phyloP scores from a whole-genome alignment of 495 filamentous ascomycete species.

The Tuber brumale region DNA sequence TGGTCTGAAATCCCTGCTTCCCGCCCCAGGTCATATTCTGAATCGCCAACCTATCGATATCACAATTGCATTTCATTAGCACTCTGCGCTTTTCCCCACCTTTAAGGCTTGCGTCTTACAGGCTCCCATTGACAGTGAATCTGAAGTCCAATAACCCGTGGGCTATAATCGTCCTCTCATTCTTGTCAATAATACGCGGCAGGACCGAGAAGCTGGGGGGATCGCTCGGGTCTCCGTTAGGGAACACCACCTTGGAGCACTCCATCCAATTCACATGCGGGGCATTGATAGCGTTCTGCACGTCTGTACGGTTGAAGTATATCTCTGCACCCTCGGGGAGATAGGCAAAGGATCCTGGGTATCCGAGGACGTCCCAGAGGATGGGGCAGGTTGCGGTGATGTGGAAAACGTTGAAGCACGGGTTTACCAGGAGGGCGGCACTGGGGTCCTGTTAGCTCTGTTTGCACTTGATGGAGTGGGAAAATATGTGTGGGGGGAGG shows the following conservation, averaged over 20 bases:
- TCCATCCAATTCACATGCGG: slow-evolving; percentile 56
- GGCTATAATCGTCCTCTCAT: slow-evolving; percentile 61
- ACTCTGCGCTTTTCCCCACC: not conserved
- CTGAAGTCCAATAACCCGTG: slow-evolving; percentile 57
- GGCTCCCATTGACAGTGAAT: slow-evolving; percentile 59
- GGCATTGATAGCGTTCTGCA: slow-evolving; percentile 67
- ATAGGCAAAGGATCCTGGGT: slow-evolving; percentile 53
- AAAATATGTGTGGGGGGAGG: not conserved
- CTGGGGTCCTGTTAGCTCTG: slow-evolving; percentile 20
- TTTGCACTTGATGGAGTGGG: not conserved
- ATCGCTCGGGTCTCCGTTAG: slow-evolving; percentile 47
- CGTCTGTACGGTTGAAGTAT: slow-evolving; percentile 74
- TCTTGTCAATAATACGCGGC: slow-evolving; percentile 64
- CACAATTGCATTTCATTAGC: not conserved
- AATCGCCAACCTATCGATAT: slow-evolving; percentile 49
- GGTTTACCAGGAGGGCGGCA: slow-evolving; percentile 58
- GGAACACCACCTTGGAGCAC: slow-evolving; percentile 55
- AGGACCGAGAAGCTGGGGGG: slow-evolving; percentile 52
- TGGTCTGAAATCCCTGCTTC: slow-evolving; percentile 57
- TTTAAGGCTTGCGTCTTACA: slow-evolving; percentile 37
- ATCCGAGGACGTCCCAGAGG: slow-evolving; percentile 67
- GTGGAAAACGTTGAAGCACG: slow-evolving; percentile 76
- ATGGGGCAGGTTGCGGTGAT: slow-evolving; percentile 67
- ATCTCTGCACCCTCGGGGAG: slow-evolving; percentile 52
- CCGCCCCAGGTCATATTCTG: slow-evolving; percentile 86